Base-by-base conservation (phyloP, 805 yeast species). In the Candida boidinii region DNA sequence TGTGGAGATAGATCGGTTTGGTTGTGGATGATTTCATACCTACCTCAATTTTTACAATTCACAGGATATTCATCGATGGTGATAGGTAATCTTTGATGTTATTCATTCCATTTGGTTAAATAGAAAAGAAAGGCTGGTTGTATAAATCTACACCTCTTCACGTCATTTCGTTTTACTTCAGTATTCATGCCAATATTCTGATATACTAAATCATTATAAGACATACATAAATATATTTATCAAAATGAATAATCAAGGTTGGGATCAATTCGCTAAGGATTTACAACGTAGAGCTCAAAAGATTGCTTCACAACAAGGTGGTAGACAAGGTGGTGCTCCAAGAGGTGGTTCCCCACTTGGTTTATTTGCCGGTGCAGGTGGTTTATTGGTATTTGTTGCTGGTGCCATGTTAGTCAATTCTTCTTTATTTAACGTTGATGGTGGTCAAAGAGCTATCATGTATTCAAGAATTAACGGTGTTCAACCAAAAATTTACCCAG, bases 371-470 rank as follows among this genome's bases (percentile, higher is more conserved):
- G 87, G 86, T 5, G 45, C 70, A 15, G 82, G 81, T 23, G 83
- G 84, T 3, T 44, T 79, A 15, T 36, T 79, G 2, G 43, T 74
- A 5, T 53, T 79, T 4, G 81, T 78, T 34, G 78, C 73, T 33
- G 79, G 75, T 37, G 71, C 75, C 3, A 31, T 73, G 27, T 52
- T 69, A 17, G 41, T 71, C 24, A 73, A 77, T 45, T 62, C 73
- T 26, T 66, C 87, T 1, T 60, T 81, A 23, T 81, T 78, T 62
- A 81, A 79, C 54, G 98, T 92, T 39, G 97, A 92, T 60, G 98
- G 98, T 76, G 98, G 98, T 60, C 97, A 90, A 59, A 72, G 98
- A 54, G 98, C 96, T 13, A 88, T 92, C 51, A 73, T 92, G 24
- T 92, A 92, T 57, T 86, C 94, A 17, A 76, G 98, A 53, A 31